Evolutionary conservation across 2,329 filamentous ascomycete species (phyloP).

Genomic region (Lachnellula suecica): DNA sequence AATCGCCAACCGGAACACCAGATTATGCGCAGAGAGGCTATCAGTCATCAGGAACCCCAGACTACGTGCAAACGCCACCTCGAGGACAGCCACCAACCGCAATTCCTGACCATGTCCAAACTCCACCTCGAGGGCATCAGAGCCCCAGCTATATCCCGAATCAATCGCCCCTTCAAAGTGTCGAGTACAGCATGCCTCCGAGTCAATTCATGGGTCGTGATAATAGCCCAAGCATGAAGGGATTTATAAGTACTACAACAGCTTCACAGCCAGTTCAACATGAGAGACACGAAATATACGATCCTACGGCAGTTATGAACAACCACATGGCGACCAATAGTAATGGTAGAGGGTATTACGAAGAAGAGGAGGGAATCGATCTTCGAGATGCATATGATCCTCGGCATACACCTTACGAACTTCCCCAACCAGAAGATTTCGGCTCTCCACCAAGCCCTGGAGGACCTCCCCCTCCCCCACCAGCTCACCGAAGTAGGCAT

Average conservation of each 20-base stretch:
- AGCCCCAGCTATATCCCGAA: constrained; percentile 45
- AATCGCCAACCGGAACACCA: constrained; percentile 33
- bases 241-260: constrained; percentile 13
- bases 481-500: constrained; percentile 29
- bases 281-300: constrained; percentile 29
- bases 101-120: constrained; percentile 37
- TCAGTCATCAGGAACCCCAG: constrained; percentile 41
- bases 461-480: constrained; percentile 34
- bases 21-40: constrained; percentile 36
- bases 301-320: constrained; percentile 19
- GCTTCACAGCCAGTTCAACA: constrained; percentile 17
- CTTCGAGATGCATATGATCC: constrained; percentile 23
- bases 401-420: constrained; percentile 26
- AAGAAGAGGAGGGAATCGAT: constrained; percentile 22
- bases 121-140: constrained; percentile 47
- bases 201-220: constrained; percentile 24
- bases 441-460: constrained; percentile 31
- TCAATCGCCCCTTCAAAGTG: constrained; percentile 52
- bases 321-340: constrained; percentile 16
- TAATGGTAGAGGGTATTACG: constrained; percentile 13
- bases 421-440: constrained; percentile 27
- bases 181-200: constrained; percentile 40
- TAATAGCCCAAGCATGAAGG: constrained; percentile 16
- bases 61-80: constrained; percentile 45
- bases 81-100: constrained; percentile 37